Conservation (phyloP, 768 basidiomycete species). For the Russula ochroleuca region DNA sequence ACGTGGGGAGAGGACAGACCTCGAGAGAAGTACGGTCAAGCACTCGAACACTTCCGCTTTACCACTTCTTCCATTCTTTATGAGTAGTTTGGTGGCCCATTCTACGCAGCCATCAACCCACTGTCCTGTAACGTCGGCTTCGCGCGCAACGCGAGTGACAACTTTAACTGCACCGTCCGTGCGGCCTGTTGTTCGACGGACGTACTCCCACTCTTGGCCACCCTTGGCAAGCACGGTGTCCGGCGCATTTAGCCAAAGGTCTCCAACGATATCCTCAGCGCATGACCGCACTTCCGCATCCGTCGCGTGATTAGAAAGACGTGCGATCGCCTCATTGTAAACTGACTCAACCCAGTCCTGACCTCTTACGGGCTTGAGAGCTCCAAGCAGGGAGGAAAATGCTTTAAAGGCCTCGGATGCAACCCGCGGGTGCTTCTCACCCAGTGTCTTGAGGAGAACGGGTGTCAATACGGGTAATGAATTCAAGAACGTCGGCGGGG, state of each 20-base stretch:
- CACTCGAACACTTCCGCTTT: conserved; percentile 79
- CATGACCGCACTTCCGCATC: conserved; percentile 84
- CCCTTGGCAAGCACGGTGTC: conserved; percentile 61
- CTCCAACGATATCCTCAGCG: conserved; percentile 79
- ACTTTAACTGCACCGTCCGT: conserved; percentile 75
- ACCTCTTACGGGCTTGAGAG: conserved; percentile 63
- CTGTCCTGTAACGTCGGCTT: conserved; percentile 61
- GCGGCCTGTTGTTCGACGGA: conserved; percentile 66
- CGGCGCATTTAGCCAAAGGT: conserved; percentile 83
- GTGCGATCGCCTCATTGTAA: conserved; percentile 66
- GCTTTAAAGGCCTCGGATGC: conserved; percentile 84
- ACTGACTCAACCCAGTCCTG: conserved; percentile 66
- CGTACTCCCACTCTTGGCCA: conserved; percentile 74
- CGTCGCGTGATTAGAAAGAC: conserved; percentile 76
- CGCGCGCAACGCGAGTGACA: conserved; percentile 76
- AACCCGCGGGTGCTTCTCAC: conserved; percentile 85
- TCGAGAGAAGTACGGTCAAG: conserved; percentile 64
- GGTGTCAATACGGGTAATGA: conserved; percentile 68
- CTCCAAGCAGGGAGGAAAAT: conserved; percentile 76
- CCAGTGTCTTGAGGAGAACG: conserved; percentile 65
- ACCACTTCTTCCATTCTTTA: conserved; percentile 72
- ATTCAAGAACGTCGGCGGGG: conserved; percentile 52
- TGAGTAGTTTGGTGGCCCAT: conserved; percentile 69
- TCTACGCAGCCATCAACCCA: conserved; percentile 83
- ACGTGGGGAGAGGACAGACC: conserved; percentile 39